These are phyloP conservation scores for Rugonectria rugulosa DNA, from an alignment of 2,329 filamentous ascomycete species.

Conservation along the genomic window DNA sequence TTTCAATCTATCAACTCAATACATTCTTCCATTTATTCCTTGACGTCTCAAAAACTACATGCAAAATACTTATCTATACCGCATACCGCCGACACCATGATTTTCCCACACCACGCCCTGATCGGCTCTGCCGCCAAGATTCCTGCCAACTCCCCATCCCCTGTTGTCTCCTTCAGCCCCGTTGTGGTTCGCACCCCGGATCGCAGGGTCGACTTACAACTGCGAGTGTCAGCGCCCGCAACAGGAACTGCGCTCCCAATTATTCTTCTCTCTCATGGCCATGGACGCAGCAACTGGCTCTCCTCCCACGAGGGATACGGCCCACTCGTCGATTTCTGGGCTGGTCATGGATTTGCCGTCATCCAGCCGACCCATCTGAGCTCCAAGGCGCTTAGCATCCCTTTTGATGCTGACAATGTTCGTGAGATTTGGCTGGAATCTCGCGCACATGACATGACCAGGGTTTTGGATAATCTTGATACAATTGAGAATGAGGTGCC, in stretches of 20 bases:
- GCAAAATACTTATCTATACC: not conserved
- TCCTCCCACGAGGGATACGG: conserved; percentile 37
- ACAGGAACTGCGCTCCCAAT: conserved; percentile 30
- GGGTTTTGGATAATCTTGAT: conserved; percentile 35
- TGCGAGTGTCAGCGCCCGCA: conserved; percentile 33
- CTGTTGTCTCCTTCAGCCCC: conserved; percentile 35
- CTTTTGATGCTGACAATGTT: conserved; percentile 9
- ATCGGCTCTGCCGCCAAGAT: conserved; percentile 36
- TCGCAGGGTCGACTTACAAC: conserved; percentile 33
- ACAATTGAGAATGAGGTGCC: conserved; percentile 32
- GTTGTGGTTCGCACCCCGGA: conserved; percentile 25
- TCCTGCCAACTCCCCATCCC: conserved; percentile 24
- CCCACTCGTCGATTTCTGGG: conserved; percentile 37
- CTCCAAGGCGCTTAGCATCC: conserved; percentile 26
- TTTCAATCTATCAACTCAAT: not conserved
- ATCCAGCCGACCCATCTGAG: conserved; percentile 40
- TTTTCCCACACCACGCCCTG: conserved; percentile 30
- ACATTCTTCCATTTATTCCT: not conserved
- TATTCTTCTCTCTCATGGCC: conserved; percentile 39
- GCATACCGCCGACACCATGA: conserved; percentile 24
- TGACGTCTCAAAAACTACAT: not conserved
- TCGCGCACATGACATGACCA: conserved; percentile 32
- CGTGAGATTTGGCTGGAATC: conserved; percentile 31
- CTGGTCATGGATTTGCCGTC: conserved; percentile 39
- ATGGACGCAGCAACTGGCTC: conserved; percentile 37